phyloP scores from a whole-genome alignment of 2,329 filamentous ascomycete species.

The Exophiala sp. region DNA sequence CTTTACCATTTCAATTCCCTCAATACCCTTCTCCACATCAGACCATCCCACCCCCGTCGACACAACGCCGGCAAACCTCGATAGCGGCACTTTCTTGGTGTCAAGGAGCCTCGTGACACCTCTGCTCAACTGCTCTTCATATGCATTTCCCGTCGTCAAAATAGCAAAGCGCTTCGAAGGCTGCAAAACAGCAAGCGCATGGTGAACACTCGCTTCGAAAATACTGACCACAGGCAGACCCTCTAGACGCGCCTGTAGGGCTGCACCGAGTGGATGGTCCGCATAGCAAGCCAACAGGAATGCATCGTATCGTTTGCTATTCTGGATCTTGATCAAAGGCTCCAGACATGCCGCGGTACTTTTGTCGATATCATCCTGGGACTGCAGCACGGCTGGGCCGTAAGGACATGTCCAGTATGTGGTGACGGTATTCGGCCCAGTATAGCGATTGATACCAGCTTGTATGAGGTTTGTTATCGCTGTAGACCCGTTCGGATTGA shows the following conservation, averaged over 20 bases:
- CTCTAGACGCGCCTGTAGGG: neutral
- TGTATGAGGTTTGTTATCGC: conserved; percentile 3
- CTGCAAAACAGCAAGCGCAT: neutral
- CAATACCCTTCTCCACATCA: neutral
- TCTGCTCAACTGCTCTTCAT: conserved; percentile 1
- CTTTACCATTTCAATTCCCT: neutral
- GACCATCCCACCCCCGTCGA: neutral
- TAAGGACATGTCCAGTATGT: conserved; percentile 13
- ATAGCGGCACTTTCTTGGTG: neutral
- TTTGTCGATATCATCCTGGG: conserved; percentile 5
- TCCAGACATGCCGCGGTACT: neutral
- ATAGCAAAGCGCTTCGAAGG: conserved; percentile 1
- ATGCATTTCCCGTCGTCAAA: conserved; percentile 10
- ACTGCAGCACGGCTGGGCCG: conserved; percentile 1
- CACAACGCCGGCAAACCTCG: conserved; percentile 4
- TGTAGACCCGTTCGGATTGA: conserved; percentile 4
- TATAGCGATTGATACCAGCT: neutral
- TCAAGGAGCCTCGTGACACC: neutral
- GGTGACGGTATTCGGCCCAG: neutral
- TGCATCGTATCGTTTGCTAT: conserved; percentile 1
- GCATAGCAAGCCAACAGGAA: conserved; percentile 11
- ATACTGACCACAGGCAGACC: conserved; percentile 6
- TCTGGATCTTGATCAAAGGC: neutral
- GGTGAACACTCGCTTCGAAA: conserved; percentile 7
- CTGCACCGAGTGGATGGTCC: conserved; percentile 5